A percentile compares a stretch with the other conserved stretches of the same genome.
phyloP scores from a whole-genome alignment of 495 filamentous ascomycete genomes.

The Tuber magnatum region DNA sequence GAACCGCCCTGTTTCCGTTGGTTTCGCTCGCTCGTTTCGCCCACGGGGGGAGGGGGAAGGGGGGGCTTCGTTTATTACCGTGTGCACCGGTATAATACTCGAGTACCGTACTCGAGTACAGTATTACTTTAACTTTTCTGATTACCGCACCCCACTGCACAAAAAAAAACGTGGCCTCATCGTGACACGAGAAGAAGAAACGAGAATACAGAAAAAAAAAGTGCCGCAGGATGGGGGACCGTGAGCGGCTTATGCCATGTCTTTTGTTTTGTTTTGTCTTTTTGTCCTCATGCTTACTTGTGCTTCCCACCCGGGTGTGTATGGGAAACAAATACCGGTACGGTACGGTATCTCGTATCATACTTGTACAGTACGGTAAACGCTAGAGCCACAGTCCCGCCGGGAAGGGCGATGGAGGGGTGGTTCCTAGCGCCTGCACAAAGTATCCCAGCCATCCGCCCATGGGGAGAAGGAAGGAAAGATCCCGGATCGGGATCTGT shows the following conservation, averaged over 20 bases:
- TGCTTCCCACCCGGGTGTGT: neutral
- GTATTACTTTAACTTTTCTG: neutral
- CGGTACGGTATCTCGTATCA: too few relatives aligned
- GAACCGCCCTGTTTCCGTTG: neutral
- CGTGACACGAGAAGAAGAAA: neutral
- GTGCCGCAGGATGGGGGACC: neutral
- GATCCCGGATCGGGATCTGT: neutral
- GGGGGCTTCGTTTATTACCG: neutral
- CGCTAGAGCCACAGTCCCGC: neutral
- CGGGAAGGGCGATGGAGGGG: neutral
- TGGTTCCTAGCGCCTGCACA: neutral
- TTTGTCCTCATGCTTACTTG: neutral
- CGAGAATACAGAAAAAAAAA: neutral
- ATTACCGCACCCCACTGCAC: neutral
- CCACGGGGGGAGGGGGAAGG: neutral
- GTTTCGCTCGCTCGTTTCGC: neutral
- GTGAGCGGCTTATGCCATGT: neutral
- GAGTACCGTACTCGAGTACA: too few relatives aligned
- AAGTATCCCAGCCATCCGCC: neutral
- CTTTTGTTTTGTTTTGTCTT: neutral
- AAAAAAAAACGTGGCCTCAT: neutral
- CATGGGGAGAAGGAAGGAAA: too few relatives aligned
- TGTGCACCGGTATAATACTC: too few relatives aligned
- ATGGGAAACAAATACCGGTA: neutral
- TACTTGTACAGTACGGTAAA: too few relatives aligned